A percentile compares a stretch with the other conserved stretches of the same genome.
These are phyloP conservation scores for Candida frijolesensis DNA, from an alignment of 1,139 yeast genomes.

Conservation along the genomic window DNA sequence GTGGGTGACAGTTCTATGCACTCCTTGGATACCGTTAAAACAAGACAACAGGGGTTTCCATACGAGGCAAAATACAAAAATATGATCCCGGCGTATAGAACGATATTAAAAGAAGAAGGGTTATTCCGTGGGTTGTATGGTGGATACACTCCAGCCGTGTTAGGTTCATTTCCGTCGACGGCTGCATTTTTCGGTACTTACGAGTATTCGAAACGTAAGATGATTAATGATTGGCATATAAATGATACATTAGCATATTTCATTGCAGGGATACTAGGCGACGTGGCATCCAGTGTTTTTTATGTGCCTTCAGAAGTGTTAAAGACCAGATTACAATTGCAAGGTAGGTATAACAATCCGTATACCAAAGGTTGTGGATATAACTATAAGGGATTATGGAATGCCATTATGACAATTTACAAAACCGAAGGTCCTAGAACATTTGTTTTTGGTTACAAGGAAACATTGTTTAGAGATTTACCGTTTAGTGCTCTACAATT, in stretches of 20 bases:
- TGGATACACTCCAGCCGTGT: constrained; percentile 88
- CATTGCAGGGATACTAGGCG: constrained; percentile 88
- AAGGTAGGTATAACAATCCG: constrained; percentile 83
- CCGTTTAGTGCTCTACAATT: constrained; percentile 96
- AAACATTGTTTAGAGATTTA: constrained; percentile 85
- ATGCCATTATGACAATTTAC: constrained; percentile 69
- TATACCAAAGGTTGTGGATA: constrained; percentile 76
- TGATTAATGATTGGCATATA: constrained; percentile 64
- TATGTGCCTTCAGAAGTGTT: constrained; percentile 98
- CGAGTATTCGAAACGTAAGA: constrained; percentile 71
- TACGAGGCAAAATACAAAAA: constrained; percentile 64
- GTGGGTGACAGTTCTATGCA: constrained; percentile 94
- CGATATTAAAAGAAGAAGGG: constrained; percentile 83
- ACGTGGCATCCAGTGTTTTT: constrained; percentile 83
- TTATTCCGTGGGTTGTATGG: constrained; percentile 82
- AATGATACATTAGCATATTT: constrained; percentile 83
- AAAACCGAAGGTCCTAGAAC: constrained; percentile 74
- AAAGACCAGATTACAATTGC: constrained; percentile 88
- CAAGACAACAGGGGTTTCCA: constrained; percentile 94
- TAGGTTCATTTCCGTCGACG: constrained; percentile 92
- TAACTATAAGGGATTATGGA: constrained; percentile 70
- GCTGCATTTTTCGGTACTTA: constrained; percentile 91
- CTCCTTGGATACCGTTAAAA: constrained; percentile 92
- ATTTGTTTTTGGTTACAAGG: constrained; percentile 88
- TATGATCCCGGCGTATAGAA: constrained; percentile 68